Conservation (phyloP, 345 rosid species). For the Microthlaspi erraticum region DNA sequence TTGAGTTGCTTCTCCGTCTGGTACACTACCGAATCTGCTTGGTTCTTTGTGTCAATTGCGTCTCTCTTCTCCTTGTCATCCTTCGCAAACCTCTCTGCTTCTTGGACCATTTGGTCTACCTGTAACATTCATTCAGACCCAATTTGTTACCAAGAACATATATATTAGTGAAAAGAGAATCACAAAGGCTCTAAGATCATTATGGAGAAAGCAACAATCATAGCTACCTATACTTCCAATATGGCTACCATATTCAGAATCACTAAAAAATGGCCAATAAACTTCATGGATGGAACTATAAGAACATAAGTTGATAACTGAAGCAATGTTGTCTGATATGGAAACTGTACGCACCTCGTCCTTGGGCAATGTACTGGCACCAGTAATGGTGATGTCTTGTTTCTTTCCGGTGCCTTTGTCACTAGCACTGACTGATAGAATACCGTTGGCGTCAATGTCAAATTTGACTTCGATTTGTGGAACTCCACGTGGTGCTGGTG, state of each 20-base stretch:
- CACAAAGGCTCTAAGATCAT: neutral
- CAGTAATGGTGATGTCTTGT: slow-evolving; percentile 93
- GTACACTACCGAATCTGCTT: slow-evolving; percentile 91
- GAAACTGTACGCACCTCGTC: slow-evolving; percentile 69
- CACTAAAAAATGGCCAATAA: neutral
- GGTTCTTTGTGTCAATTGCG: slow-evolving; percentile 96
- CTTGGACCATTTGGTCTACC: slow-evolving; percentile 90
- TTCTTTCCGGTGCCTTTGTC: slow-evolving; percentile 94
- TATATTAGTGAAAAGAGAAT: neutral
- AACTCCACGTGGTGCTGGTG: slow-evolving; percentile 92
- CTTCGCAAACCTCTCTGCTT: slow-evolving; percentile 83
- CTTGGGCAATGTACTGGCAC: slow-evolving; percentile 93
- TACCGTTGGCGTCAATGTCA: slow-evolving; percentile 91
- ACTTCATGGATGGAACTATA: neutral
- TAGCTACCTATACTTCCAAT: neutral
- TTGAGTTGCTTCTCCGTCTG: slow-evolving; percentile 94
- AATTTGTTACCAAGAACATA: neutral
- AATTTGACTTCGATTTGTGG: slow-evolving; percentile 95
- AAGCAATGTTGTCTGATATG: neutral
- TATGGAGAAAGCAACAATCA: neutral
- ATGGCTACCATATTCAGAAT: neutral
- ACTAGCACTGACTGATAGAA: slow-evolving; percentile 78
- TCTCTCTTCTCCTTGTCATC: slow-evolving; percentile 98
- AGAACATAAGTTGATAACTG: neutral
- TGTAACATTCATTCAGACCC: slow-evolving; percentile 38